Evolutionary conservation across 441 rosid genomes (phyloP), one percentile per base, ranked within the genome.

Genomic region (Arabidopsis lyrata): DNA sequence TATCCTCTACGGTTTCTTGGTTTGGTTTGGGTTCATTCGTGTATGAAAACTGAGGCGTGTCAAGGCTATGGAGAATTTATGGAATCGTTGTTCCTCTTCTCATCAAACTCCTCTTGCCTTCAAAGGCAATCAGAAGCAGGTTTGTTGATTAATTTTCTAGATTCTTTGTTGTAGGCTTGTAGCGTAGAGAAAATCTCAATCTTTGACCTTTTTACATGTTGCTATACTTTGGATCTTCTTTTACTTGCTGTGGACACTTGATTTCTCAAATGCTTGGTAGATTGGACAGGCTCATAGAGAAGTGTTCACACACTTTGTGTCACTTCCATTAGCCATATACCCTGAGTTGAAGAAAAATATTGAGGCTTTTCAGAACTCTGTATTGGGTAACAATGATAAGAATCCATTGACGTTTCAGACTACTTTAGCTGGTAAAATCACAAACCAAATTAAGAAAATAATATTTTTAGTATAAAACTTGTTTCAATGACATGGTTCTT

Each of bases 301-400:
- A 11, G 84, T 83, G 13, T 87, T 86, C 61, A 90, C 98, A 15
- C 98, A 95, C 79, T 92, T 95, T 60, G 74, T 92, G 55, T 95
- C 98, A 53, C 87, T 95, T 77, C 98, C 99, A 41, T 74, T 92
- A 83, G 98, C 95, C 12, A 74, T 86, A 80, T 83, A 95, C 77
- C 87, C 95, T 8, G 89, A 81, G 62, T 73, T 95, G 86, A 89
- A 82, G 67, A 77, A 81, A 57, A 88, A 84, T 77, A 85, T 95
- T 50, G 65, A 83, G 72, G 52, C 72, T 71, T 92, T 95, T 81
- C 93, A 83, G 83, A 85, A 84, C 52, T 71, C 80, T 44, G 79
- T 92, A 68, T 70, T 95, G 77, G 88, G 82, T 68, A 65, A n/a
- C 39, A 34, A 67, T 15, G 22, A 54, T 47, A 62, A 35, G 13